Evolutionary conservation across 2,329 filamentous ascomycete genomes (phyloP), one percentile per base, ranked within the genome.

Genomic region (Arthrobotrys sinensis): DNA sequence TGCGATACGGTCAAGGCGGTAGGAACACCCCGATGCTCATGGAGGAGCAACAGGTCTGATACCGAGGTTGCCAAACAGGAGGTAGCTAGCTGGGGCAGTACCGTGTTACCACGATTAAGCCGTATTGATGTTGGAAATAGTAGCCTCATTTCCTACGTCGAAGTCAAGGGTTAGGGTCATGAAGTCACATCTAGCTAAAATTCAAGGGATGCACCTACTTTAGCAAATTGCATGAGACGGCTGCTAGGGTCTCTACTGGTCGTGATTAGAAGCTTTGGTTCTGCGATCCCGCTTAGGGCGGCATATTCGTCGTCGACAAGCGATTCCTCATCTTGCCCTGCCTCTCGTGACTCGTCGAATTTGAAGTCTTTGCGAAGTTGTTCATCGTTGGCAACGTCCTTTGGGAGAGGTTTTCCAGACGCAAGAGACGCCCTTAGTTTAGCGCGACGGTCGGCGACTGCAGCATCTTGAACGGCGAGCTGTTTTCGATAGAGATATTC

Each of bases 401-500:
- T 82, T 10, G 81, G 72, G 38, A 82, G 81, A 10, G 81, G 80
- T 69, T 96, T 97, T 80, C 96, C 96, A 8, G 92, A 93, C 21
- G 96, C 95, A 63, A 98, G 88, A 8, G 94, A 94, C 38, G 91
- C 90, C 84, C 94, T 92, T 68, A 99, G 86, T 84, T 96, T 93
- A 45, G 94, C 92, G 82, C 95, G 88, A 85, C 97, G 97, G 84
- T 97, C 93, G 72, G 92, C 92, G 80, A 96, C 96, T 83, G 97
- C 95, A 79, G 95, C 95, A 86, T 97, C 93, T 81, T 92, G 91
- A 50, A 97, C 89, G 21, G 93, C 91, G 73, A 97, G 88, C 43
- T 96, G 95, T 83, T 93, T 91, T 78, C 95, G 90, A 85, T 97
- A 97, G 82, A 99, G 90, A 85, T 98, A 96, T 84, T 96, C 93